Percentiles rank a stretch among this genome's conserved stretches.
phyloP scores from a whole-genome alignment of 2,329 filamentous ascomycete species.

The Colletotrichum plurivorum region DNA sequence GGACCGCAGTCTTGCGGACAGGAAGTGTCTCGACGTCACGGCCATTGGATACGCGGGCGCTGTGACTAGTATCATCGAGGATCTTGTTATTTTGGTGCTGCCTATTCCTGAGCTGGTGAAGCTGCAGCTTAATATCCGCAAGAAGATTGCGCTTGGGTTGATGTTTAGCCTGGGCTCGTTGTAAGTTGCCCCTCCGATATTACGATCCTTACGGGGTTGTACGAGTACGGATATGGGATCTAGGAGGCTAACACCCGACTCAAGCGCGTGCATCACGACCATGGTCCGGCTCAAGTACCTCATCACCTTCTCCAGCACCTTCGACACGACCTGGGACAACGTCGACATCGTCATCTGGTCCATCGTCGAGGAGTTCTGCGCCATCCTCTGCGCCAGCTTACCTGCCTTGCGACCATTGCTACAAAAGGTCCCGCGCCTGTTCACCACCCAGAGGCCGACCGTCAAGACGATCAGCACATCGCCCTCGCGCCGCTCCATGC shows the following conservation, averaged over 20 bases:
- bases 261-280: slow-evolving; percentile 41
- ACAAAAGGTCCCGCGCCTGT: slow-evolving; percentile 32
- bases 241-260: no score
- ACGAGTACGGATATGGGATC: no score
- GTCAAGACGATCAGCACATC: neutral
- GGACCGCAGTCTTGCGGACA: slow-evolving; percentile 35
- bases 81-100: slow-evolving; percentile 75
- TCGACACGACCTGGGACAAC: slow-evolving; percentile 48
- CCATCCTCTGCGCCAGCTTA: slow-evolving; percentile 60
- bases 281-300: slow-evolving; percentile 42
- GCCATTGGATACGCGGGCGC: slow-evolving; percentile 77
- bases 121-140: slow-evolving; percentile 74
- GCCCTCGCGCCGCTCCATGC: slow-evolving; percentile 26
- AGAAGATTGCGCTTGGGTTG: slow-evolving; percentile 75
- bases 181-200: slow-evolving; percentile 55
- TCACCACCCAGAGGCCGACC: slow-evolving; percentile 36
- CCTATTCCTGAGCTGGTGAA: slow-evolving; percentile 75
- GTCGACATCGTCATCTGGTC: slow-evolving; percentile 52
- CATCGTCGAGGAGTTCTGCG: slow-evolving; percentile 49
- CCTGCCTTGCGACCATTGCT: slow-evolving; percentile 57
- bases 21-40: slow-evolving; percentile 71
- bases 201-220: no score
- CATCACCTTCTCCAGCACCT: slow-evolving; percentile 35
- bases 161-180: slow-evolving; percentile 79
- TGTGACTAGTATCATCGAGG: slow-evolving; percentile 78